Base-by-base conservation (phyloP, 192 early-diverging fungal species). In the Gigaspora rosea region DNA sequence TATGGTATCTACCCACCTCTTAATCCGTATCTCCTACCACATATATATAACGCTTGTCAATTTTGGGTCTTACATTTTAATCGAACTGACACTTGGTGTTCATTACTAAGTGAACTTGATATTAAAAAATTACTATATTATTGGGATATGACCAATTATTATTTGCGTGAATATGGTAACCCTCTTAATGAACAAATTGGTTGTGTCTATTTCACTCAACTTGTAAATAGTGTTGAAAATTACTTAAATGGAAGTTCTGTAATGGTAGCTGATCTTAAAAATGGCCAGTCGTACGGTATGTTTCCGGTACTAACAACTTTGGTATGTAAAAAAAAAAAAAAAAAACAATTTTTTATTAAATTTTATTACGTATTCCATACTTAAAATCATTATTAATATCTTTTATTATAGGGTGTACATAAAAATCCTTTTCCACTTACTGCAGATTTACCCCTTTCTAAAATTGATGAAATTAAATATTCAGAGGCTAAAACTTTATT, bases 41-140 rank as follows among this genome's bases (percentile, higher is more conserved):
- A 10, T 48, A 67, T 67, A 10, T 48, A n/a, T 67, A n/a, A 10
- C 41, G 11, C 11, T 47, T 67, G 65, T 2, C 13, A 48, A 67
- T 67, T 67, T 48, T 36, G 47, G 47, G 18, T 46, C 36, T 0
- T 13, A 13, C 4, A n/a, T 48, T 67, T n/a, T 48, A 67, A 67
- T 48, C 11, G 36, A 41, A 13, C 41, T 67, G 65, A 67, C 2
- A 67, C 65, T 13, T 67, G 65, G 65, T 67, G 65, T 46, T 67
- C 65, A 48, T 67, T 67, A 67, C 65, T 67, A 67, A 36, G 65
- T 47, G 35, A 4, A 10, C 41, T 47, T 33, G 65, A 67, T 2
- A 15, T 67, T 67, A 33, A 18, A 67, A 10, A 3, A 47, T 16
- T 0, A 1, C 41, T 18, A 4, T 67, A 67, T 46, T 67, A 47